These are phyloP conservation scores for Kluyveromyces sp. DNA, from an alignment of 1,139 yeast genomes.

Conservation along the genomic window DNA sequence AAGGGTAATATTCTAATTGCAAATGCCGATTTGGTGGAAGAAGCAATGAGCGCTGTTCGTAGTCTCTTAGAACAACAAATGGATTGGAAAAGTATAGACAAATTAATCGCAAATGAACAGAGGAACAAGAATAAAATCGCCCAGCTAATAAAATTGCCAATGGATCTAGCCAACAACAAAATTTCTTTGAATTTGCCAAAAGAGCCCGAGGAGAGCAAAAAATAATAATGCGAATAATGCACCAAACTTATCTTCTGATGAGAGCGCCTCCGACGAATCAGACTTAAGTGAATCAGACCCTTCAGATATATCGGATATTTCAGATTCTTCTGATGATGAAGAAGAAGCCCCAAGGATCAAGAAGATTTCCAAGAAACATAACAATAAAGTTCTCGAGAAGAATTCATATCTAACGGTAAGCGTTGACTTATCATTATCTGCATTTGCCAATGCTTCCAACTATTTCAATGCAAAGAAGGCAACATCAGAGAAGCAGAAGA, in stretches of 20 bases:
- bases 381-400: conserved; percentile 18
- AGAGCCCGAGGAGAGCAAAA: conserved; percentile 20
- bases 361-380: conserved; percentile 11
- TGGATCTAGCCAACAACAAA: conserved; percentile 63
- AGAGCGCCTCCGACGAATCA: conserved; percentile 23
- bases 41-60: conserved; percentile 62
- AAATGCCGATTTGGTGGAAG: conserved; percentile 64
- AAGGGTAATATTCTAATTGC: conserved; percentile 70
- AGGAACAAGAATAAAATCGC: conserved; percentile 60
- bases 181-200: conserved; percentile 51
- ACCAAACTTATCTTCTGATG: conserved; percentile 22
- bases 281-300: conserved; percentile 9
- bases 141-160: conserved; percentile 51
- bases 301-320: conserved; percentile 7
- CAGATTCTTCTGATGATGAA: conserved; percentile 10
- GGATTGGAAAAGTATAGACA: conserved; percentile 92
- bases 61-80: conserved; percentile 68
- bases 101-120: conserved; percentile 63
- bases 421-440: conserved; percentile 63
- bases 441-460: conserved; percentile 84
- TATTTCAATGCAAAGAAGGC: conserved; percentile 74
- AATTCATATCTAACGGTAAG: conserved; percentile 42
- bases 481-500: conserved; percentile 71
- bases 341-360: conserved; percentile 12
- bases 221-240: conserved; percentile 25